Conservation (phyloP, 352 stramenopile species). For the Globisporangium mamillatum region DNA sequence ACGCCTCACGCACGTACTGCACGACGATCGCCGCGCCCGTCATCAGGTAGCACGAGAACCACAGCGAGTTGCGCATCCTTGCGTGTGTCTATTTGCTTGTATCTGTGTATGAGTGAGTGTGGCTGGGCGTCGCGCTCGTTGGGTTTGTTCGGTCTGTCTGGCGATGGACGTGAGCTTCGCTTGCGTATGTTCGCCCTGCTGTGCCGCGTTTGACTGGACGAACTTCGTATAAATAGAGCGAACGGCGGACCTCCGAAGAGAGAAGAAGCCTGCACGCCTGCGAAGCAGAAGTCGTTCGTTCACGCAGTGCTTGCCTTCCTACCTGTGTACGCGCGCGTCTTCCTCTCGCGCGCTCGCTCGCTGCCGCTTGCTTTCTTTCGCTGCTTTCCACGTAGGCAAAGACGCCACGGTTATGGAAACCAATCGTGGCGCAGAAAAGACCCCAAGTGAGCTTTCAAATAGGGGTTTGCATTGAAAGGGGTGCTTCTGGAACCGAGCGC, state of each 20-base stretch:
- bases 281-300: neutral
- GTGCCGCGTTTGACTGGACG: neutral
- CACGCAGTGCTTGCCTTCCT: too few relatives aligned
- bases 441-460: neutral
- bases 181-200: too few relatives aligned
- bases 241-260: neutral
- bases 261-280: neutral
- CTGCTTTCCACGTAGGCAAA: neutral
- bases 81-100: neutral
- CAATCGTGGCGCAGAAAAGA: neutral
- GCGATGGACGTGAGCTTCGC: too few relatives aligned
- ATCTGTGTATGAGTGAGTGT: neutral
- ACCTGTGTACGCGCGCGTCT: neutral
- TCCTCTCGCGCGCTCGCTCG: neutral
- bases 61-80: constrained; percentile 20
- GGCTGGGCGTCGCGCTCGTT: neutral
- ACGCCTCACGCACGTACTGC: constrained; percentile 48
- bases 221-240: constrained; percentile 4
- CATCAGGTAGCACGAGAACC: constrained; percentile 44
- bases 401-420: neutral
- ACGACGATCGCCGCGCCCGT: constrained; percentile 36
- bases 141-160: too few relatives aligned
- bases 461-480: neutral
- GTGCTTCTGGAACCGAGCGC: neutral
- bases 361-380: neutral